phyloP scores from a whole-genome alignment of 495 filamentous ascomycete species.

The Aspergillus egyptiacus region DNA sequence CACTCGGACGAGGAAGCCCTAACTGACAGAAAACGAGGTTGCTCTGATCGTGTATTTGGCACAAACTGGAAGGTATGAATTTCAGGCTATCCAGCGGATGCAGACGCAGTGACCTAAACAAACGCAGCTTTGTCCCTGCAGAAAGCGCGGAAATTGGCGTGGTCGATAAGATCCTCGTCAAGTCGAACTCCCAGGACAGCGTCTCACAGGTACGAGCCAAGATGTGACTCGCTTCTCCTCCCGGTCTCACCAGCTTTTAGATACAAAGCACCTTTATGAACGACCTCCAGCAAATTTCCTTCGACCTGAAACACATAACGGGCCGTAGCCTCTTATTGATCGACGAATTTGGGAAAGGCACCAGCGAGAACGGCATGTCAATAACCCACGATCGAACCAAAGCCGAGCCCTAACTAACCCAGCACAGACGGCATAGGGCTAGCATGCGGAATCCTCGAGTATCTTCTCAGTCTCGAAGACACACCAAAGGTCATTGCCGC shows the following conservation, averaged over 20 bases:
- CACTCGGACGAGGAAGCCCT: neutral
- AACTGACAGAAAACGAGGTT: constrained; percentile 32
- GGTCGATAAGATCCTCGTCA: constrained; percentile 88
- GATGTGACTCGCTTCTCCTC: neutral
- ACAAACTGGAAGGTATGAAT: constrained; percentile 66
- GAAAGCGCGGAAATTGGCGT: constrained; percentile 72
- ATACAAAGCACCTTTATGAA: constrained; percentile 91
- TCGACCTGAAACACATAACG: constrained; percentile 73
- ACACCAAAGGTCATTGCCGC: constrained; percentile 78
- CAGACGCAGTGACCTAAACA: neutral
- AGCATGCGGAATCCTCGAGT: constrained; percentile 72
- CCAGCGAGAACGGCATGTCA: constrained; percentile 54
- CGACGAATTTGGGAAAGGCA: constrained; percentile 97
- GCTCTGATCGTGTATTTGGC: constrained; percentile 93
- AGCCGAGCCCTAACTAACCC: constrained; percentile 1
- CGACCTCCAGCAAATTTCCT: constrained; percentile 82
- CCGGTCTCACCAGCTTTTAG: constrained; percentile 22
- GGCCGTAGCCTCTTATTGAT: constrained; percentile 73
- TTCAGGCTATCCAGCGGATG: neutral
- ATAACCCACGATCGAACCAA: neutral
- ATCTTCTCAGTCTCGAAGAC: constrained; percentile 58
- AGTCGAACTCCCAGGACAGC: constrained; percentile 81
- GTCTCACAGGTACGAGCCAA: constrained; percentile 53
- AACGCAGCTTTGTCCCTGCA: constrained; percentile 72
- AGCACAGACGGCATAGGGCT: constrained; percentile 72